Percentiles rank a stretch among this genome's conserved stretches.
Conservation (phyloP, 2,329 filamentous ascomycete species). For the Cadophora malorum region DNA sequence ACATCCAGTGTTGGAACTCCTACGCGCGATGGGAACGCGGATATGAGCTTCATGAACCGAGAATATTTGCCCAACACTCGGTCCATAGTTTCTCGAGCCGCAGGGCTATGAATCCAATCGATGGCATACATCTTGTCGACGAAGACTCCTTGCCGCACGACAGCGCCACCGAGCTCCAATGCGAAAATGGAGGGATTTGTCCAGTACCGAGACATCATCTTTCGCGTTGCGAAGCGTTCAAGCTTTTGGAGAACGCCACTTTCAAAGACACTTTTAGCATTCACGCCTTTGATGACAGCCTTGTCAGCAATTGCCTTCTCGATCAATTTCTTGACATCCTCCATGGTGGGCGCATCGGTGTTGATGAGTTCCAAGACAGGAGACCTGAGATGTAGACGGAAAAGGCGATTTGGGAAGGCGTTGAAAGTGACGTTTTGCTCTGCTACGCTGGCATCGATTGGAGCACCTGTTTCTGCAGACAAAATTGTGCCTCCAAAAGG, state of each 20-base stretch:
- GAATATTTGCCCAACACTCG: slow-evolving; percentile 69
- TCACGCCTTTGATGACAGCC: slow-evolving; percentile 50
- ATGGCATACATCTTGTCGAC: slow-evolving; percentile 77
- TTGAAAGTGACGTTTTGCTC: slow-evolving; percentile 40
- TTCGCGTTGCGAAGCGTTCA: slow-evolving; percentile 58
- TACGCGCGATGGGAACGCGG: slow-evolving; percentile 51
- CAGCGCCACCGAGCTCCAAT: slow-evolving; percentile 68
- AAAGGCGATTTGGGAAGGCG: slow-evolving; percentile 64
- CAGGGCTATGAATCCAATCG: slow-evolving; percentile 79
- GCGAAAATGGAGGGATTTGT: slow-evolving; percentile 69
- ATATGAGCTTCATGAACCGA: slow-evolving; percentile 68
- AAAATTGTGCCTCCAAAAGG: slow-evolving; percentile 75
- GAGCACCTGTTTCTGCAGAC: slow-evolving; percentile 57
- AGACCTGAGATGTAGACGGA: slow-evolving; percentile 54
- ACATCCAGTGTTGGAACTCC: slow-evolving; percentile 77
- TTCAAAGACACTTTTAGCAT: slow-evolving; percentile 40
- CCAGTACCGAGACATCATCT: slow-evolving; percentile 76
- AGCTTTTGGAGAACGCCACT: slow-evolving; percentile 37
- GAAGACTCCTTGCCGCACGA: slow-evolving; percentile 70
- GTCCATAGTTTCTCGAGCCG: slow-evolving; percentile 65
- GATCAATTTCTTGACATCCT: slow-evolving; percentile 57
- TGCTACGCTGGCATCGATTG: slow-evolving; percentile 46
- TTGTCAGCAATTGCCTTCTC: slow-evolving; percentile 52
- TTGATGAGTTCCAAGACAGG: slow-evolving; percentile 51
- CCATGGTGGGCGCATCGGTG: slow-evolving; percentile 52